A percentile compares a stretch with the other conserved stretches of the same genome.
phyloP scores from a whole-genome alignment of 768 basidiomycete genomes.

The Lentinula sp. region DNA sequence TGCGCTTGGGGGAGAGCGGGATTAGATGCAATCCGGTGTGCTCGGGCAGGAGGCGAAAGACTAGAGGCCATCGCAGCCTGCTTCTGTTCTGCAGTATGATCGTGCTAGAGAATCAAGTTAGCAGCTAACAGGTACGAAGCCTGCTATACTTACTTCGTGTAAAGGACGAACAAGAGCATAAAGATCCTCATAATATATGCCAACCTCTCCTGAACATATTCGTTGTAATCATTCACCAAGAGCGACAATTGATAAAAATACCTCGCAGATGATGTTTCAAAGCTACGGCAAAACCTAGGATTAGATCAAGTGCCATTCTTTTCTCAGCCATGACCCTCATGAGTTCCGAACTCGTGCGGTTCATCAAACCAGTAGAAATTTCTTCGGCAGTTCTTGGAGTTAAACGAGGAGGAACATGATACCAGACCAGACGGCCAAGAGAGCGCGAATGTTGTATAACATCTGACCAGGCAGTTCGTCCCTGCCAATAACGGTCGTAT shows the following conservation, averaged over 20 bases:
- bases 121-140: background rate
- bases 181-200: slow-evolving; percentile 34
- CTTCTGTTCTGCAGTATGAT: slow-evolving; percentile 7
- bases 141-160: slow-evolving; percentile 16
- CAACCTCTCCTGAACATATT: slow-evolving; percentile 23
- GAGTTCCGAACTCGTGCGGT: slow-evolving; percentile 16
- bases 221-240: background rate
- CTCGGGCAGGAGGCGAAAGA: slow-evolving; percentile 2
- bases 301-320: slow-evolving; percentile 27
- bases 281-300: slow-evolving; percentile 21
- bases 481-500: slow-evolving; percentile 33
- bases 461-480: slow-evolving; percentile 30
- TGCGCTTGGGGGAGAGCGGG: slow-evolving; percentile 5
- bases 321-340: slow-evolving; percentile 32
- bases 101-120: background rate
- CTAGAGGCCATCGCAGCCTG: slow-evolving; percentile 1
- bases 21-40: slow-evolving; percentile 8
- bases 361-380: slow-evolving; percentile 1
- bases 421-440: slow-evolving; percentile 31
- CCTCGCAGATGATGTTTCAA: slow-evolving; percentile 36
- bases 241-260: slow-evolving; percentile 3
- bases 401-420: slow-evolving; percentile 29
- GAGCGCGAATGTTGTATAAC: slow-evolving; percentile 27
- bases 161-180: slow-evolving; percentile 30
- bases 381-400: slow-evolving; percentile 14